A percentile compares a stretch with the other conserved stretches of the same genome.
Conservation (phyloP, 2,329 filamentous ascomycete species). For the Exophiala phaeomuriformis region DNA sequence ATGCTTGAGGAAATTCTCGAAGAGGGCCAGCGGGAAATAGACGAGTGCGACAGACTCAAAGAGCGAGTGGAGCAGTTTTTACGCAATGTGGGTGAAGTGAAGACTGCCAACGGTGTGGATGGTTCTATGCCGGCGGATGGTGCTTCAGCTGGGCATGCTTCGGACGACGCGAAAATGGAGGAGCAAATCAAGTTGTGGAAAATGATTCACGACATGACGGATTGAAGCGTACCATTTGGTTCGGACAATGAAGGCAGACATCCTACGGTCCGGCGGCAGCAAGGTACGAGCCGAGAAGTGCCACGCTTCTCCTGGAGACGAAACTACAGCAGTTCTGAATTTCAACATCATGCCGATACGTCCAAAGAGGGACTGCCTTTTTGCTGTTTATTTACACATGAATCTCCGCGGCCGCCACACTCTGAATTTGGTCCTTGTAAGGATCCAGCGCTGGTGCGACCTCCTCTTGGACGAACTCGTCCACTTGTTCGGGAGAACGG, state of each 20-base stretch:
- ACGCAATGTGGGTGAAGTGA: conserved; percentile 27
- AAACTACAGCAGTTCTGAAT: too few species aligned
- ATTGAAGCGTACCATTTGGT: conserved; percentile 3
- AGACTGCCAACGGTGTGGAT: conserved; percentile 10
- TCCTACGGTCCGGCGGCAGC: too few species aligned
- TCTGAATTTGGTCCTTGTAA: conserved; percentile 37
- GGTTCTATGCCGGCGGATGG: conserved; percentile 2
- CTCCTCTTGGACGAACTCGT: conserved; percentile 46
- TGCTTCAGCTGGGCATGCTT: background rate
- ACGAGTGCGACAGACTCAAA: conserved; percentile 66
- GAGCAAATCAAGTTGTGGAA: conserved; percentile 36
- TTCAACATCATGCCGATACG: background rate
- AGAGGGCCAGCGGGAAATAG: conserved; percentile 64
- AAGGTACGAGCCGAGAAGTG: too few species aligned
- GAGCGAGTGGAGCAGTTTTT: conserved; percentile 52
- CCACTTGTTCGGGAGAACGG: conserved; percentile 48
- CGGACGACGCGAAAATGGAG: conserved; percentile 29
- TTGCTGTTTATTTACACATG: conserved; percentile 31
- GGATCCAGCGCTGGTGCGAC: conserved; percentile 43
- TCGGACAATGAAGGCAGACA: background rate
- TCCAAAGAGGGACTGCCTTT: background rate
- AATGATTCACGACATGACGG: conserved; percentile 33
- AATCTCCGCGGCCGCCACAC: conserved; percentile 35
- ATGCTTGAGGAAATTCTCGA: conserved; percentile 82
- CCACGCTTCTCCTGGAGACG: too few species aligned